These are phyloP conservation scores for Mariannaea elegans DNA, from an alignment of 2,329 filamentous ascomycete species.

Conservation along the genomic window DNA sequence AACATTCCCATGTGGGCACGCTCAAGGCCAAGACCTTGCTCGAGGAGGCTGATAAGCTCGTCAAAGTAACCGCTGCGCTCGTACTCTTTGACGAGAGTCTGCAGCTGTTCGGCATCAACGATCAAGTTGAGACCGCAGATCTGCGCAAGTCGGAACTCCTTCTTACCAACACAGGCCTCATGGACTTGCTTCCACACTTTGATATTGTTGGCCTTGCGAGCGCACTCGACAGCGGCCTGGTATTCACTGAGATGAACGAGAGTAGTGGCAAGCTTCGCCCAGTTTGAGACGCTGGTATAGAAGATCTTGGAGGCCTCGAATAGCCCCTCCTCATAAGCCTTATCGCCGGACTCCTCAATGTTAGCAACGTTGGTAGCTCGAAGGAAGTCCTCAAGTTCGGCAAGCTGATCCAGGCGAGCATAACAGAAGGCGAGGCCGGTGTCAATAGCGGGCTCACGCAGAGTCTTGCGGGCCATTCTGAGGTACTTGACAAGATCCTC, in stretches of 20 bases:
- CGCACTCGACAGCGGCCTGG: conserved; percentile 96
- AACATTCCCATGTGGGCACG: conserved; percentile 97
- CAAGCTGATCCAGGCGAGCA: conserved; percentile 88
- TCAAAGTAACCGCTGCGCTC: conserved; percentile 98
- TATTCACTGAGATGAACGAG: conserved; percentile 97
- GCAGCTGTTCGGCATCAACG: conserved; percentile 94
- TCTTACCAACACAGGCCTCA: conserved; percentile 94
- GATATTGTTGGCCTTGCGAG: conserved; percentile 98
- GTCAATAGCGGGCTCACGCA: conserved; percentile 92
- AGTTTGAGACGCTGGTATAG: conserved; percentile 98
- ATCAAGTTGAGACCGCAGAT: conserved; percentile 99
- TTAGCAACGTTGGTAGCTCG: conserved; percentile 93
- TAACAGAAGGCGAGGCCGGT: conserved; percentile 94
- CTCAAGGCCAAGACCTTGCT: conserved; percentile 94
- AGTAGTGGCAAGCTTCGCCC: conserved; percentile 98
- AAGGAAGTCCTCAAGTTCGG: conserved; percentile 96
- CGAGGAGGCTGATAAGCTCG: conserved; percentile 91
- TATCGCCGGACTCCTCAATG: conserved; percentile 96
- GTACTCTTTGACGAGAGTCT: conserved; percentile 94
- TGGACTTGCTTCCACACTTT: conserved; percentile 99
- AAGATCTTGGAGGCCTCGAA: conserved; percentile 99
- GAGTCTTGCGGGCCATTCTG: conserved; percentile 95
- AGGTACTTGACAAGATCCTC: conserved; percentile 97
- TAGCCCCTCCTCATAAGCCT: conserved; percentile 93
- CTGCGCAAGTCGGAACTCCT: conserved; percentile 98